Evolutionary conservation across 2,329 filamentous ascomycete genomes (phyloP), one percentile per base, ranked within the genome.

Genomic region (Fusarium veterinarium): DNA sequence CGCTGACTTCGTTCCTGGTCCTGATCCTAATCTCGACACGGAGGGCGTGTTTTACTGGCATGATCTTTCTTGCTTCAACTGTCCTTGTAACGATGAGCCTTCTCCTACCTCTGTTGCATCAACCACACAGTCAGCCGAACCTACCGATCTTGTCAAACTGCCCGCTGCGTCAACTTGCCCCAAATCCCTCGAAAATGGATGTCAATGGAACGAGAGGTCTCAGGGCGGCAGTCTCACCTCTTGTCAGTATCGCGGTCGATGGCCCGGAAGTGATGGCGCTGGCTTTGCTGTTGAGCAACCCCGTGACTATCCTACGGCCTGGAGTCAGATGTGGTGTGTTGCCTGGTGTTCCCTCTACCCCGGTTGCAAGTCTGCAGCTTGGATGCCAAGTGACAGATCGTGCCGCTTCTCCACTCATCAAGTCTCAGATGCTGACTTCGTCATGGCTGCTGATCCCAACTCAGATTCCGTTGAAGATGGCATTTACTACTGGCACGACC

Each of bases 11-110:
- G 14, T 56, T 12, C 46, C 40, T 1, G 62, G 62, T 1, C 62
- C 62, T 5, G 40, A 65, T 8, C n/a, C 41, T 2, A 28, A 65
- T 2, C 13, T 56, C 2, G 62, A 65, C 5, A 64, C 62, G 1
- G 62, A 65, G 3, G 62, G 62, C 2, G 60, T 65, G 5, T 65
- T 56, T 10, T 65, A 65, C 23, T 65, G 62, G 62, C 62, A 65
- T 8, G 62, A 65, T n/a, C 17, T 65, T 19, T 65, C 62, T 3
- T 65, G 60, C 33, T 65, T 65, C 19, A 46, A 65, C 23, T 65
- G 62, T 10, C 62, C 46, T 12, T 65, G 62, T 5, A 56, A 65
- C 3, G 62, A 64, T 3, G 62, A 56, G 1, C 23, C 60, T 2
- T 12, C n/a, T 1, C 3, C 48, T 8, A 64, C 62, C 3, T 12